Percentiles rank a stretch among this genome's conserved stretches.
phyloP scores from a whole-genome alignment of 495 filamentous ascomycete species.

The Aspergillus cristatus region DNA sequence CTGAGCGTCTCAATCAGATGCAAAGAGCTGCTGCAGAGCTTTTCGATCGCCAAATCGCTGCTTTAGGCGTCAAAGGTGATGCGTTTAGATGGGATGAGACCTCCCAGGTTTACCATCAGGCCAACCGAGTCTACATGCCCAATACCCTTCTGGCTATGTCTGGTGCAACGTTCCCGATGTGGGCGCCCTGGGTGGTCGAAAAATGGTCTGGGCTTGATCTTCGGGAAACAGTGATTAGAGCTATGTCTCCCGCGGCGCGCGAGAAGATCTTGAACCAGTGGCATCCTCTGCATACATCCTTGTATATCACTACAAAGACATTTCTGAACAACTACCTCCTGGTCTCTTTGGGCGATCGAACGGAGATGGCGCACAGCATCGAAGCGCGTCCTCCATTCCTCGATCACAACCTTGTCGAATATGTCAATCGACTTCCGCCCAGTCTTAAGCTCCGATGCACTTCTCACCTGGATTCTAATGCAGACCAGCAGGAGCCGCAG shows the following conservation, averaged over 20 bases:
- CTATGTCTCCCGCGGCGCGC: too few species aligned
- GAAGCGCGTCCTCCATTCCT: constrained; percentile 39
- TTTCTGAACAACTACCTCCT: constrained; percentile 32
- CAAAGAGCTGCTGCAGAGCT: background rate
- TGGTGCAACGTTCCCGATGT: too few species aligned
- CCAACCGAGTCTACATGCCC: too few species aligned
- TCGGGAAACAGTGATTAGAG: too few species aligned
- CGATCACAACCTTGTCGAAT: constrained; percentile 37
- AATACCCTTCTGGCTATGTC: too few species aligned
- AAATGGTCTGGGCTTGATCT: too few species aligned
- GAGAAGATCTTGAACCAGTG: constrained; percentile 22
- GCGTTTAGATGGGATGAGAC: too few species aligned
- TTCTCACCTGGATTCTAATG: too few species aligned
- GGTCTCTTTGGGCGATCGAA: constrained; percentile 32
- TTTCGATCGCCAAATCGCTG: background rate
- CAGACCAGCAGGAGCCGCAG: background rate
- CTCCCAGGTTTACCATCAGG: too few species aligned
- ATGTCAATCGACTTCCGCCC: constrained; percentile 33
- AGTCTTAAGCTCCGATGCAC: constrained; percentile 23
- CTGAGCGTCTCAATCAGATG: background rate
- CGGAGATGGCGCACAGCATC: constrained; percentile 39
- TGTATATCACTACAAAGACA: constrained; percentile 29
- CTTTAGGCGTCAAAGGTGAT: too few species aligned
- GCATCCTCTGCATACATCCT: constrained; percentile 37
- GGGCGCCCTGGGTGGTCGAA: too few species aligned